These are phyloP conservation scores for Hippophae rhamnoides DNA, from an alignment of 306 rosid genomes.

Conservation along the genomic window DNA sequence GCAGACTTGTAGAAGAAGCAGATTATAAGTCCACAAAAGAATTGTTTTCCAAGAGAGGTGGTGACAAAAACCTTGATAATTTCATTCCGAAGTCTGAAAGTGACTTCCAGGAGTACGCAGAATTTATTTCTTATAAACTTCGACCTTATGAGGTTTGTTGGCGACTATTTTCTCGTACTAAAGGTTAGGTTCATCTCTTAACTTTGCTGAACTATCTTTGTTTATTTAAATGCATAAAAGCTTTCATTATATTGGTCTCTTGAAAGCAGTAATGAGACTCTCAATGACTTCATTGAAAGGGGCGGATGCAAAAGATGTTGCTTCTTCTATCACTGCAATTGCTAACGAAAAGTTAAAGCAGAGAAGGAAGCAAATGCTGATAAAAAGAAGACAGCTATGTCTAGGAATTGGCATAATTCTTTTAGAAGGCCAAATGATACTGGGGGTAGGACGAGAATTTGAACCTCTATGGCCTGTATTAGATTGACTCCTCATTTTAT, in stretches of 20 bases:
- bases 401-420: too few species aligned
- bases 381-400: constrained; percentile 75
- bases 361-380: constrained; percentile 90
- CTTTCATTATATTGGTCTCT: constrained; percentile 59
- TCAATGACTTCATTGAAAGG: constrained; percentile 75
- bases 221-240: constrained; percentile 57
- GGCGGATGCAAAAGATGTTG: constrained; percentile 86
- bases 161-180: too few species aligned
- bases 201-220: too few species aligned
- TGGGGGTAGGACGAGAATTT: too few species aligned
- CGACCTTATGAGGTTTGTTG: constrained; percentile 56
- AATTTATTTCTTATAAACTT: constrained; percentile 62
- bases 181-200: too few species aligned
- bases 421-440: too few species aligned
- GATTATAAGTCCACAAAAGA: constrained; percentile 79
- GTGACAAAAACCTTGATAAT: constrained; percentile 69
- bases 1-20: constrained; percentile 86
- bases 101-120: constrained; percentile 86
- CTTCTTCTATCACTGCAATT: constrained; percentile 79
- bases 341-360: constrained; percentile 84
- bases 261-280: constrained; percentile 73
- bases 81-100: constrained; percentile 86
- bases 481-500: too few species aligned
- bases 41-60: constrained; percentile 45
- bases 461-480: too few species aligned